Evolutionary conservation across 805 yeast species (phyloP).

Genomic region (Starmera caribaea): DNA sequence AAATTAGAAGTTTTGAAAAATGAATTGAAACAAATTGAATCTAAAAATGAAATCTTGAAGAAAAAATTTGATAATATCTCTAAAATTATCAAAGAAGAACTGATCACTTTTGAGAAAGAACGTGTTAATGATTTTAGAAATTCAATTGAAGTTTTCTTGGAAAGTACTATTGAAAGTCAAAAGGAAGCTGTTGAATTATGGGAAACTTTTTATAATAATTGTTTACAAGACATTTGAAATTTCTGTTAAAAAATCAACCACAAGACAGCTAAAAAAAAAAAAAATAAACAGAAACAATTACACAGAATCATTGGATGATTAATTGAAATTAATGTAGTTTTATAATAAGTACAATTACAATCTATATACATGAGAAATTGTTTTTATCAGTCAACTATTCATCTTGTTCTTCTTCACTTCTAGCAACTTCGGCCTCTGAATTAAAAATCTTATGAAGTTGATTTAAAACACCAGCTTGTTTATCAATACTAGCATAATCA

Average conservation of each 20-base stretch:
- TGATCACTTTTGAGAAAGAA: conserved; percentile 59
- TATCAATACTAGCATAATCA: conserved; percentile 32
- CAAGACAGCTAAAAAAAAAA: too few species aligned
- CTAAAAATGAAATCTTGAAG: conserved; percentile 42
- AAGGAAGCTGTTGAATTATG: conserved; percentile 85
- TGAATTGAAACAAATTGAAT: conserved; percentile 50
- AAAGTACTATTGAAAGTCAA: conserved; percentile 84
- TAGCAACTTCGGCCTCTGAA: too few species aligned
- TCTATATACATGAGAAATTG: neutral
- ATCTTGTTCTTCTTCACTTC: conserved; percentile 5
- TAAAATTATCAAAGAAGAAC: conserved; percentile 55
- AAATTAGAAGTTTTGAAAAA: conserved; percentile 45
- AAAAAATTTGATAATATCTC: conserved; percentile 56
- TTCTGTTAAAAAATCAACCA: too few species aligned
- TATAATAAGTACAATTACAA: too few species aligned
- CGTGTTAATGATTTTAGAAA: conserved; percentile 79
- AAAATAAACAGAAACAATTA: too few species aligned
- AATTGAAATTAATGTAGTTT: too few species aligned
- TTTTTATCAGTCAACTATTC: neutral
- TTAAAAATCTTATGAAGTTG: conserved; percentile 20
- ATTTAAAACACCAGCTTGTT: conserved; percentile 20
- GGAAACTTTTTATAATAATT: conserved; percentile 75
- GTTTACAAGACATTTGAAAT: conserved; percentile 12
- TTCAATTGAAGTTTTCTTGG: conserved; percentile 83
- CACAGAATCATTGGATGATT: too few species aligned